Percentiles rank a stretch among this genome's conserved stretches.
These are phyloP conservation scores for Aureobasidium sp. DNA, from an alignment of 2,329 filamentous ascomycete genomes.

Conservation along the genomic window DNA sequence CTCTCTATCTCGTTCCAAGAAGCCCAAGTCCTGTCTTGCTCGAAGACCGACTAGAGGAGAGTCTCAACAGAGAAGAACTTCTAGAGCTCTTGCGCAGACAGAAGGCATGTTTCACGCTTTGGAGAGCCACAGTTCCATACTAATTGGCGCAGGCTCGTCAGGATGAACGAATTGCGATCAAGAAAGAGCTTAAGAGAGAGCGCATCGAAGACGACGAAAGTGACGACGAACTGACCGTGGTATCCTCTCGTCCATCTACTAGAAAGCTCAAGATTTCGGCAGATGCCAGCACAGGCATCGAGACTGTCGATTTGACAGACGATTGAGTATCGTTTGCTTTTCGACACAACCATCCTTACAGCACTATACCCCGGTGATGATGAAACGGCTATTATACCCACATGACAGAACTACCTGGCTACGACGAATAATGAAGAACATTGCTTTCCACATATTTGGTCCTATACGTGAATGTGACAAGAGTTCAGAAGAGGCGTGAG, in stretches of 20 bases:
- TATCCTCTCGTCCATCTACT: neutral
- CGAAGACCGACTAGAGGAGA: conserved; percentile 17
- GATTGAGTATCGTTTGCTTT: neutral
- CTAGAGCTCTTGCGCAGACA: conserved; percentile 17
- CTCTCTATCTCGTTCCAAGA: conserved; percentile 21
- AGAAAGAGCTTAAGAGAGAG: conserved; percentile 10
- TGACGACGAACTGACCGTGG: neutral
- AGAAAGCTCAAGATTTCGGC: neutral
- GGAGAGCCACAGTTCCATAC: neutral
- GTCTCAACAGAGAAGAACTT: conserved; percentile 17
- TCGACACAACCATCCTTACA: neutral
- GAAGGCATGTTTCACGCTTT: neutral
- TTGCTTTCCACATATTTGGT: neutral
- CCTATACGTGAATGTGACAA: too few species aligned
- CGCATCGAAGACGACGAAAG: neutral
- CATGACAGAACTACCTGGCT: neutral
- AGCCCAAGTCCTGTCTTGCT: conserved; percentile 20
- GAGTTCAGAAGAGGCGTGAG: too few species aligned
- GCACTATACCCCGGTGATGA: neutral
- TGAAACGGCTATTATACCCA: neutral
- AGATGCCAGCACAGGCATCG: neutral
- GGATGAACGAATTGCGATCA: neutral
- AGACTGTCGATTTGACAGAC: conserved; percentile 3
- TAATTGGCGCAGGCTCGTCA: neutral
- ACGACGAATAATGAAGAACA: neutral